phyloP scores from a whole-genome alignment of 2,329 filamentous ascomycete genomes.

The Penicillium hordei region DNA sequence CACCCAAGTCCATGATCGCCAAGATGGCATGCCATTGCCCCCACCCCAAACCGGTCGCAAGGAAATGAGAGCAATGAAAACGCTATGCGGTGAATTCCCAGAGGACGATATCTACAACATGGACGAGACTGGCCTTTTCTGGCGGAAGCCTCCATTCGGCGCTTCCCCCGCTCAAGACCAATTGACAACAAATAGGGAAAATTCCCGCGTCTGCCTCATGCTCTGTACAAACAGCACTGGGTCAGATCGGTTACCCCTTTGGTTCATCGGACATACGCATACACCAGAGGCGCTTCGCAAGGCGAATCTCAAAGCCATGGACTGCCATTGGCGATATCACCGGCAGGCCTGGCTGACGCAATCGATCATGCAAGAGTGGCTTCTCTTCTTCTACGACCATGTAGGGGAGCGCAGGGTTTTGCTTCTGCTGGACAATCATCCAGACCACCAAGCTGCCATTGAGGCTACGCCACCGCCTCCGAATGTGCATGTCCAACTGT shows the following conservation, averaged over 20 bases:
- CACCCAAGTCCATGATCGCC: not conserved
- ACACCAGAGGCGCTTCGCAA: conserved; percentile 23
- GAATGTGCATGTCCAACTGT: conserved; percentile 16
- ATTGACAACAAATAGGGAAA: conserved; percentile 5
- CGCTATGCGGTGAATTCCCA: conserved; percentile 16
- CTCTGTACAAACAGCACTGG: conserved; percentile 25
- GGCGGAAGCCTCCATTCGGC: conserved; percentile 16
- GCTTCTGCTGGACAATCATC: conserved; percentile 20
- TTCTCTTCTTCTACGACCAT: conserved; percentile 10
- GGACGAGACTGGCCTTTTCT: conserved; percentile 25
- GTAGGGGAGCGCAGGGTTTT: conserved; percentile 14
- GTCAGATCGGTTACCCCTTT: conserved; percentile 25
- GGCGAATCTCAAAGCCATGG: conserved; percentile 26
- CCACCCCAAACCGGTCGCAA: not conserved
- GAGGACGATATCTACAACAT: conserved; percentile 23
- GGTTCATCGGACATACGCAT: conserved; percentile 22
- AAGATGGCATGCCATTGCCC: not conserved
- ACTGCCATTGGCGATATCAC: conserved; percentile 26
- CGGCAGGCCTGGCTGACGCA: conserved; percentile 24
- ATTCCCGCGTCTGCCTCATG: conserved; percentile 10
- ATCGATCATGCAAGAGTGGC: conserved; percentile 22
- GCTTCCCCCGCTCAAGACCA: not conserved
- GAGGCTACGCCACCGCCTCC: conserved; percentile 11
- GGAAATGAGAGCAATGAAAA: conserved; percentile 13
- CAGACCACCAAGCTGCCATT: conserved; percentile 13